Percentiles rank a stretch among this genome's conserved stretches.
Evolutionary conservation across 2,329 filamentous ascomycete genomes (phyloP).

Genomic region (Penicillium paneum): DNA sequence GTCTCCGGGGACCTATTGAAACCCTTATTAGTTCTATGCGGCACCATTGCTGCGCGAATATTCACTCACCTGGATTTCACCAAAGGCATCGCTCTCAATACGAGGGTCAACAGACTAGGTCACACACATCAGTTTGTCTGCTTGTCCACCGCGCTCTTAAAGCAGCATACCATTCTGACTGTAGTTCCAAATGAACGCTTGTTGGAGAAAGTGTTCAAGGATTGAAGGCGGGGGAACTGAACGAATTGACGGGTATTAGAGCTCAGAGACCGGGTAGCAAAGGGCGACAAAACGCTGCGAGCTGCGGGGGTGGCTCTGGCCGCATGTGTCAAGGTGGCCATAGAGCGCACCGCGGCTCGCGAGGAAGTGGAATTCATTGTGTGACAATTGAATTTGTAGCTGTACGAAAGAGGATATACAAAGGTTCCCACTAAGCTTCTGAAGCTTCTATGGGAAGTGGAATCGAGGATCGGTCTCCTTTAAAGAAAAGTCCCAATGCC

Average conservation of each 20-base stretch:
- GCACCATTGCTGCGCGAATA: background rate
- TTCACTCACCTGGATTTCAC: conserved; percentile 69
- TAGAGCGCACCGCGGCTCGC: conserved; percentile 40
- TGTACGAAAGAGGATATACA: conserved; percentile 6
- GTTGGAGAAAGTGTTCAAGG: conserved; percentile 22
- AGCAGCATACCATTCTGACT: conserved; percentile 35
- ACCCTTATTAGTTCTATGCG: conserved; percentile 14
- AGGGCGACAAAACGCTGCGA: conserved; percentile 27
- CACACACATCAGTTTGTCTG: conserved; percentile 4
- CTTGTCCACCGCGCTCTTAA: background rate
- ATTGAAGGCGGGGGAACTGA: conserved; percentile 39
- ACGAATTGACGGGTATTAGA: conserved; percentile 29
- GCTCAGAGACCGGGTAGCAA: conserved; percentile 30
- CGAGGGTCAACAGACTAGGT: conserved; percentile 54
- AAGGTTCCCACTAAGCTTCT: conserved; percentile 1
- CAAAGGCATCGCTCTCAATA: conserved; percentile 95
- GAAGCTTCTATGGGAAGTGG: conserved; percentile 2
- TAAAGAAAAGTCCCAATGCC: conserved; percentile 16
- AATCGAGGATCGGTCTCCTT: conserved; percentile 1
- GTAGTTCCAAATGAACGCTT: conserved; percentile 39
- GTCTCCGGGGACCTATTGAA: conserved; percentile 66
- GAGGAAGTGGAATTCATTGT: conserved; percentile 30
- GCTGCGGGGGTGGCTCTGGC: conserved; percentile 36
- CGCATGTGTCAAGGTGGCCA: conserved; percentile 38
- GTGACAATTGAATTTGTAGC: conserved; percentile 28